A percentile compares a stretch with the other conserved stretches of the same genome.
Conservation (phyloP, 108 stramenopile species). For the Cyclotella atomus region DNA sequence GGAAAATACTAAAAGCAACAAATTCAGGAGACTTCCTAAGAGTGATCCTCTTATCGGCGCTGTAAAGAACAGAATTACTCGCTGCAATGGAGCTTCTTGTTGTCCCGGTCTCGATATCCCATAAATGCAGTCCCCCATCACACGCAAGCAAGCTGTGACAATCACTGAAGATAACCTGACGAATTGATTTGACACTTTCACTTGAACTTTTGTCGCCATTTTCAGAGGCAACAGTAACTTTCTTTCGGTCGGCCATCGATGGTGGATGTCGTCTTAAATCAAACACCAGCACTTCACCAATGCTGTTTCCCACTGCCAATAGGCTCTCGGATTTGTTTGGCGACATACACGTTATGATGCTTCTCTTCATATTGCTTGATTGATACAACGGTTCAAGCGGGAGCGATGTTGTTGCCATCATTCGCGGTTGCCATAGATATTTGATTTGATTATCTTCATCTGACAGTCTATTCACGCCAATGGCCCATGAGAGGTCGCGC, state of each 20-base stretch:
- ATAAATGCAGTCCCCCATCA: constrained; percentile 29
- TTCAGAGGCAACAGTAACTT: neutral
- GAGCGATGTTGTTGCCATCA: constrained; percentile 28
- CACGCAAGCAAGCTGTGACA: constrained; percentile 8
- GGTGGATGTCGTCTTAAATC: constrained; percentile 40
- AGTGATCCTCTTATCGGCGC: neutral
- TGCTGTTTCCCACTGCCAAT: constrained; percentile 17
- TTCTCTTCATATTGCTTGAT: neutral
- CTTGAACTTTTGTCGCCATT: neutral
- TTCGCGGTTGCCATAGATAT: constrained; percentile 30
- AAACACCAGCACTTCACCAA: constrained; percentile 37
- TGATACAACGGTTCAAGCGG: neutral
- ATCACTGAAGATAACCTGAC: constrained; percentile 32
- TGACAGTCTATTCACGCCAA: constrained; percentile 24
- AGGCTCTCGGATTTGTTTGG: constrained; percentile 29
- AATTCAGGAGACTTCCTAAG: constrained; percentile 4
- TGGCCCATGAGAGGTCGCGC: constrained; percentile 30
- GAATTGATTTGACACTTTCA: too few relatives aligned
- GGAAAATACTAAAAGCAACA: constrained; percentile 11
- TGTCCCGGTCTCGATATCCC: constrained; percentile 18
- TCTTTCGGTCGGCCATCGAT: neutral
- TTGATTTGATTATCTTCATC: constrained; percentile 8
- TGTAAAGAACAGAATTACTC: constrained; percentile 1
- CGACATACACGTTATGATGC: constrained; percentile 10
- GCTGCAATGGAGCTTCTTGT: constrained; percentile 10